Base-by-base conservation (phyloP, 2,329 filamentous ascomycete genomes). In the Fusarium mundagurra region DNA sequence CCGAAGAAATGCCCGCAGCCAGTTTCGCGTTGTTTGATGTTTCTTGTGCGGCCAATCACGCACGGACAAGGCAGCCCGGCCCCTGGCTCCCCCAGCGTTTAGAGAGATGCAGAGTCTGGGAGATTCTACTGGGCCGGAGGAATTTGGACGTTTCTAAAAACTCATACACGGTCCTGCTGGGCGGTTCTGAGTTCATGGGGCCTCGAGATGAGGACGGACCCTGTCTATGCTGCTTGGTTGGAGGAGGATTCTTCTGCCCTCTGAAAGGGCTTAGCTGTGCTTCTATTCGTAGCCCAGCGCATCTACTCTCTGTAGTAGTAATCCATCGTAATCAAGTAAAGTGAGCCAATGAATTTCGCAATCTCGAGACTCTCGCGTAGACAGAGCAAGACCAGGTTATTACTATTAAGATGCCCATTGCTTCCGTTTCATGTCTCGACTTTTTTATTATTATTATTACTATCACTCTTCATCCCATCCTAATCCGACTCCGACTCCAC, bases 21-120 rank as follows among this genome's bases (percentile, higher is more conserved):
- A 57, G 61, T 73, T 62, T 73, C 53, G 70, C 41, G 53, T 71
- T 71, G 70, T 73, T 71, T 73, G 70, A 73, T 48, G 34, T 41
- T 48, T 36, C 31, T 36, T 33, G n/a, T 31, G 7, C 38, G 41
- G 34, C 70, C 71, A 73, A 66, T 73, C 48, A 51, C 18, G 20
- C 41, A 36, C 31, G 29, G 44, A 29, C 60, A 63, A 45, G 61
- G 41, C 59, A 61, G 29, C 48, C 44, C 17, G 12, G 22, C 31
- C 54, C 65, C 64, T 61, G 34, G 61, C 54, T 67, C 43, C 44
- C 47, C 53, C 45, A 70, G 68, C 68, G 68, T 71, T 36, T 61
- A 71, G 55, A 57, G 51, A 57, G 66, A 70, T 64, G 59, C 65
- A 64, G 39, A 43, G 62, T 41, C 24, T 55, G 24, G 24, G n/a